phyloP scores from a whole-genome alignment of 139 green algal species.

The Chlamydomonas sp. region DNA sequence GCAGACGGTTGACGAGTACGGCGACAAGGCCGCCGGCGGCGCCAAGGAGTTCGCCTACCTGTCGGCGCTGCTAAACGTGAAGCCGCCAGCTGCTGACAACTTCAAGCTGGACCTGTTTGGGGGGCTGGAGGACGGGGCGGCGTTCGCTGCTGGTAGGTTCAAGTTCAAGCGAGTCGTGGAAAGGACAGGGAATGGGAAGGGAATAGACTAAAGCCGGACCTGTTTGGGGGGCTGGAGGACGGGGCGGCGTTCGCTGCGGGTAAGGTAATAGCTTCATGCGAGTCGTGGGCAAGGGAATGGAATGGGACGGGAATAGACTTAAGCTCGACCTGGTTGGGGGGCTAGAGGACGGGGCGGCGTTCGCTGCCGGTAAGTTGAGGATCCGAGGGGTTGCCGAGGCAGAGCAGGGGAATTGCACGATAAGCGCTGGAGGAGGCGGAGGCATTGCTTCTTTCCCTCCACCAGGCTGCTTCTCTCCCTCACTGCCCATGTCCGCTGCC shows the following conservation, averaged over 20 bases:
- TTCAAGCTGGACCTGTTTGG: conserved; percentile 52
- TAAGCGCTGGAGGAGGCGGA: too few relatives aligned
- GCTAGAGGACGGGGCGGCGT: not conserved
- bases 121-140: conserved; percentile 1
- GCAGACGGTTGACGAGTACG: conserved; percentile 39
- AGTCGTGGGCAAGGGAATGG: not conserved
- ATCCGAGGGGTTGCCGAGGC: not conserved
- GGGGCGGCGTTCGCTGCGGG: not conserved
- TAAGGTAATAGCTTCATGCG: not conserved
- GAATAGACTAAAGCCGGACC: conserved; percentile 36
- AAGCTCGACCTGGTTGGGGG: conserved; percentile 47
- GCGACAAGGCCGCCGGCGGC: not conserved
- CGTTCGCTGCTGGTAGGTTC: not conserved
- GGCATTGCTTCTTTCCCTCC: too few relatives aligned
- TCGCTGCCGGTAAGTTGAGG: not conserved
- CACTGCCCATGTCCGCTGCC: too few relatives aligned
- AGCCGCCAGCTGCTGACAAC: conserved; percentile 42
- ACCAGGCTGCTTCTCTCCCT: too few relatives aligned
- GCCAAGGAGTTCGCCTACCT: conserved; percentile 44
- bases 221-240: conserved; percentile 10
- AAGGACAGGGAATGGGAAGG: too few relatives aligned
- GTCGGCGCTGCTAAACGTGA: conserved; percentile 45
- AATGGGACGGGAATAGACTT: not conserved
- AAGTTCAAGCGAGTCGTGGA: not conserved
- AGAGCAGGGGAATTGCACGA: too few relatives aligned